Conservation (phyloP, 176 grass and related monocot genomes). For the Elymus sibiricus region DNA sequence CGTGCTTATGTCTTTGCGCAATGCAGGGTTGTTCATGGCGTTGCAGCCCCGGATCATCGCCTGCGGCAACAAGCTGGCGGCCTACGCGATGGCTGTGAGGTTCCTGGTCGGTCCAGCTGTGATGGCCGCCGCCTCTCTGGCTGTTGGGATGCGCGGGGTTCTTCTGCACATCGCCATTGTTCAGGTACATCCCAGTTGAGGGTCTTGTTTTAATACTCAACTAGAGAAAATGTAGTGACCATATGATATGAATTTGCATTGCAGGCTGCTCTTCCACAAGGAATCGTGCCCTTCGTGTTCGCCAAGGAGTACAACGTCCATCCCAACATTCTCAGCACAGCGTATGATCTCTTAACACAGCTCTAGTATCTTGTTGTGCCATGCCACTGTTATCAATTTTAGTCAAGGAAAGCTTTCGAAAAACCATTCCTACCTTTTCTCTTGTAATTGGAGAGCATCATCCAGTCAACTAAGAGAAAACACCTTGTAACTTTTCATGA, state of each 20-base stretch:
- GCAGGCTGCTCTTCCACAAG: slow-evolving; percentile 86
- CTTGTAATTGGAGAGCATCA: neutral
- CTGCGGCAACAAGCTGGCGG: slow-evolving; percentile 68
- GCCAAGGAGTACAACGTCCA: slow-evolving; percentile 94
- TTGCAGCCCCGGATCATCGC: slow-evolving; percentile 84
- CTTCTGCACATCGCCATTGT: slow-evolving; percentile 88
- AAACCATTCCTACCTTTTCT: neutral
- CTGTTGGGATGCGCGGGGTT: slow-evolving; percentile 58
- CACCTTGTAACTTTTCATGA: slow-evolving; percentile 8
- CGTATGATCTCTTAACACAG: slow-evolving; percentile 35
- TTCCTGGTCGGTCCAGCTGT: slow-evolving; percentile 70
- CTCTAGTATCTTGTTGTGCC: neutral
- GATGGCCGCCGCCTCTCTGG: slow-evolving; percentile 61
- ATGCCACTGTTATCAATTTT: neutral
- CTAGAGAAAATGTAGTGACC: too few species aligned
- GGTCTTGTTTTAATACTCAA: neutral
- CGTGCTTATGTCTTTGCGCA: neutral
- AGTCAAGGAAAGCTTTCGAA: neutral
- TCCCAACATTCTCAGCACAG: slow-evolving; percentile 77
- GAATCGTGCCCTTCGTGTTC: slow-evolving; percentile 87
- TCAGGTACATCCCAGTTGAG: slow-evolving; percentile 38
- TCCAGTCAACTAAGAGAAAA: neutral
- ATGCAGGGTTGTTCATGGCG: slow-evolving; percentile 90
- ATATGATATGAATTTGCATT: neutral
- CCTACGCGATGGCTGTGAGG: slow-evolving; percentile 73